Evolutionary conservation across 305 asterid genomes (phyloP), one percentile per base, ranked within the genome.

Genomic region (Fraxinus paxiana): DNA sequence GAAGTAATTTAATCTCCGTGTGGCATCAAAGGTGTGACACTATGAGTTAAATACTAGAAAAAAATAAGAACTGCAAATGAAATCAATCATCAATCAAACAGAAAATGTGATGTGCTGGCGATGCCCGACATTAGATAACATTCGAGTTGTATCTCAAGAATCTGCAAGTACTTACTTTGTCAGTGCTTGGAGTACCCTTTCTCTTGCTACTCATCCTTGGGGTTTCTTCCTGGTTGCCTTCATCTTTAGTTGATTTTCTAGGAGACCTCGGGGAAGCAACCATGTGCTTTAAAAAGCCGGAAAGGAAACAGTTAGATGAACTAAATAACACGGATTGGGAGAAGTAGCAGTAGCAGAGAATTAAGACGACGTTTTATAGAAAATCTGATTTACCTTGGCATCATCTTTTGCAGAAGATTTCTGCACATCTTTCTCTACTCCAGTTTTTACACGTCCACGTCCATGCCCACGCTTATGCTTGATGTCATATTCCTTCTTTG

Each of bases 141-240:
- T 54, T 33, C 4, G 30, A 82, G 38, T 63, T 6, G 61, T 34
- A 80, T 76, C 41, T 37, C 26, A 79, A 72, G 35, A 41, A 76
- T 72, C 15, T 43, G 41, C 75, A 69, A 74, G 73, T 77, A 59
- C 86, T 28, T 88, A 92, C 99, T 82, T 93, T 90, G 76, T 87
- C 91, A 75, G 87, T 86, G 86, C 88, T 92, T 30, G 89, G 87
- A 76, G 92, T 78, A 59, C 85, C 90, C 83, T 94, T 89, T 82
- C 93, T 88, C 93, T 92, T 96, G 83, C 89, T 30, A 84, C 81
- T 87, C 77, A n/a, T 83, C 88, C 77, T 85, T 31, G 88, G 87
- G 77, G 86, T 88, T 85, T 92, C 97, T 86, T 91, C 96, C 79
- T 73, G 80, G 77, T 59, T 83, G 79, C 43, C 89, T 77, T 90